Conservation (phyloP, 2,329 filamentous ascomycete species). For the Ophiocordyceps sinensis region DNA sequence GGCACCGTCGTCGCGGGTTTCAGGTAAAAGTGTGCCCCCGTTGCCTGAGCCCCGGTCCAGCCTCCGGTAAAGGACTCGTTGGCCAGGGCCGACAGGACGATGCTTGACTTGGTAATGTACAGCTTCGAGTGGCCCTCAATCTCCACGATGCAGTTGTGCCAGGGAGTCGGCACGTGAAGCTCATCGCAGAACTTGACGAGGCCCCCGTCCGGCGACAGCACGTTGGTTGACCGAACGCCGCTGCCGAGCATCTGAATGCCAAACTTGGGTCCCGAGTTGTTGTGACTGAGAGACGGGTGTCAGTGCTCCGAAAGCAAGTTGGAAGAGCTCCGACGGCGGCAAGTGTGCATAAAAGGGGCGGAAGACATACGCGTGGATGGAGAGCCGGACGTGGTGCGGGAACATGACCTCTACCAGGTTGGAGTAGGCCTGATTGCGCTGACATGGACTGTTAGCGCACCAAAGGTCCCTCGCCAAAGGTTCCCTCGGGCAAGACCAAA, state of each 20-base stretch:
- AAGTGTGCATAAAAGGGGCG: neutral
- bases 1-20: too few relatives aligned
- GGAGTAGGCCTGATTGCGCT: constrained; percentile 31
- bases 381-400: constrained; percentile 29
- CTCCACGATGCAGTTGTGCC: constrained; percentile 26
- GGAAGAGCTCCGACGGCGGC: neutral
- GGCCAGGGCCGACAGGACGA: constrained; percentile 4
- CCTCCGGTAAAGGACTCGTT: constrained; percentile 1
- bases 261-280: constrained; percentile 26
- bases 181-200: constrained; percentile 8
- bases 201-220: constrained; percentile 11
- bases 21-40: too few relatives aligned
- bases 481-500: neutral
- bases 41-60: neutral
- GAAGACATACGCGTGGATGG: constrained; percentile 26
- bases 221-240: constrained; percentile 15
- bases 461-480: neutral
- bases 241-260: constrained; percentile 23
- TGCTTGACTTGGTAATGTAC: constrained; percentile 9
- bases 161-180: constrained; percentile 24
- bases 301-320: too few relatives aligned
- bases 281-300: constrained; percentile 10
- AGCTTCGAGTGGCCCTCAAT: constrained; percentile 7
- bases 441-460: neutral
- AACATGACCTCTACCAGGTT: constrained; percentile 30